A percentile compares a stretch with the other conserved stretches of the same genome.
phyloP scores from a whole-genome alignment of 352 stramenopile genomes.

The Globisporangium radiosum region DNA sequence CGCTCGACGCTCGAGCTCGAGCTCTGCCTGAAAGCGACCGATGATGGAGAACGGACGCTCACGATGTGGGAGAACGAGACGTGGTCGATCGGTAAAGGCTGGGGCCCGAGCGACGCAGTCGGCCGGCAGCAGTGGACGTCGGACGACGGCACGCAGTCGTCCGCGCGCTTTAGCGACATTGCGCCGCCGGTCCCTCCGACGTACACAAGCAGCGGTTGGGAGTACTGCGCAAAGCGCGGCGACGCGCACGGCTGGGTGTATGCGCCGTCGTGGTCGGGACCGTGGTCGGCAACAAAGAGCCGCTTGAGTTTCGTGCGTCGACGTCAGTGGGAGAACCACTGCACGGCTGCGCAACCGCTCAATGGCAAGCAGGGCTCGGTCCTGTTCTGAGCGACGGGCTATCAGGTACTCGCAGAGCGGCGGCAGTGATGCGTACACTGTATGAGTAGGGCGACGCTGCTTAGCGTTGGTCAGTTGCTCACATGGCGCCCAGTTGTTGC shows the following conservation, averaged over 20 bases:
- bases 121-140: constrained; percentile 47
- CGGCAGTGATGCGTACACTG: no score
- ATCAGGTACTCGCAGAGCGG: no score
- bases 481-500: background rate
- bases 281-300: constrained; percentile 47
- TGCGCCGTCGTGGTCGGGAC: constrained; percentile 48
- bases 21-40: constrained; percentile 31
- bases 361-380: constrained; percentile 14
- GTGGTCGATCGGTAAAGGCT: constrained; percentile 40
- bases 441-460: no score
- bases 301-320: constrained; percentile 54
- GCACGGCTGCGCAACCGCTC: constrained; percentile 13
- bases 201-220: constrained; percentile 42
- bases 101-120: constrained; percentile 34
- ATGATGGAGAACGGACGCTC: constrained; percentile 31
- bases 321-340: constrained; percentile 69
- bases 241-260: constrained; percentile 62
- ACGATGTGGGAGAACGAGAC: constrained; percentile 66
- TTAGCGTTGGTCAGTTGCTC: background rate
- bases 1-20: constrained; percentile 49
- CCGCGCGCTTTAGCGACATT: constrained; percentile 33
- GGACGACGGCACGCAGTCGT: constrained; percentile 42
- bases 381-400: constrained; percentile 18
- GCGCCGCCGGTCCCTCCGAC: constrained; percentile 30
- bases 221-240: constrained; percentile 38